These are phyloP conservation scores for Salvia rosmarinus DNA, from an alignment of 257 asterid species.

Conservation along the genomic window DNA sequence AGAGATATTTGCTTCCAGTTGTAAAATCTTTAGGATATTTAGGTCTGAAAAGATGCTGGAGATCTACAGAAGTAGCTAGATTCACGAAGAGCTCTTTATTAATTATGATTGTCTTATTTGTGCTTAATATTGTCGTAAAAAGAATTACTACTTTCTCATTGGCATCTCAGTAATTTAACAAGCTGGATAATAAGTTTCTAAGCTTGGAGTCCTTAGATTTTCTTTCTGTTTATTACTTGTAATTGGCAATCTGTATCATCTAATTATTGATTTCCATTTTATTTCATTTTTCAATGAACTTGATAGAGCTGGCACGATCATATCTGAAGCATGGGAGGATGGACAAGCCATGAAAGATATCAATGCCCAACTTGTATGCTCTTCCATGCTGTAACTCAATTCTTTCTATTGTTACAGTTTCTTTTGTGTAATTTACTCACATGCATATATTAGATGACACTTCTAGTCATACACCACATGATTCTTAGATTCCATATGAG, in stretches of 20 bases:
- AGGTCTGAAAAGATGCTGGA: not conserved
- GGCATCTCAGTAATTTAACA: conserved; percentile 14
- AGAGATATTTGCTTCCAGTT: not conserved
- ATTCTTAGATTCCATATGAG: conserved; percentile 15
- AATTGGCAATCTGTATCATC: conserved; percentile 7
- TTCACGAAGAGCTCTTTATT: conserved; percentile 14
- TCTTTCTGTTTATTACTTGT: conserved; percentile 8
- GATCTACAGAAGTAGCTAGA: conserved; percentile 12
- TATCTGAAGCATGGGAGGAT: conserved; percentile 99
- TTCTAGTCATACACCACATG: not conserved
- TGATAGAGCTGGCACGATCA: conserved; percentile 89
- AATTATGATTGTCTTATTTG: conserved; percentile 5
- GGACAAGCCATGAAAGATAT: conserved; percentile 93
- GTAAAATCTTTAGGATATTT: conserved; percentile 2
- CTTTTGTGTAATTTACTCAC: conserved; percentile 24
- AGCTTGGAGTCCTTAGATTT: not conserved
- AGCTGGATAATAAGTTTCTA: conserved; percentile 18
- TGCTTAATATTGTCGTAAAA: not conserved
- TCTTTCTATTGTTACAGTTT: conserved; percentile 3
- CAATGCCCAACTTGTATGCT: conserved; percentile 88
- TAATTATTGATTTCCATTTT: conserved; percentile 25
- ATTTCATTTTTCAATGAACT: conserved; percentile 40
- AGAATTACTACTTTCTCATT: conserved; percentile 4
- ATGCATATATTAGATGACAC: conserved; percentile 15
- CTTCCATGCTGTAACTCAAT: conserved; percentile 25